A percentile compares a stretch with the other conserved stretches of the same genome.
Evolutionary conservation across 108 stramenopile genomes (phyloP).

Genomic region (Cyclotella atomus): DNA sequence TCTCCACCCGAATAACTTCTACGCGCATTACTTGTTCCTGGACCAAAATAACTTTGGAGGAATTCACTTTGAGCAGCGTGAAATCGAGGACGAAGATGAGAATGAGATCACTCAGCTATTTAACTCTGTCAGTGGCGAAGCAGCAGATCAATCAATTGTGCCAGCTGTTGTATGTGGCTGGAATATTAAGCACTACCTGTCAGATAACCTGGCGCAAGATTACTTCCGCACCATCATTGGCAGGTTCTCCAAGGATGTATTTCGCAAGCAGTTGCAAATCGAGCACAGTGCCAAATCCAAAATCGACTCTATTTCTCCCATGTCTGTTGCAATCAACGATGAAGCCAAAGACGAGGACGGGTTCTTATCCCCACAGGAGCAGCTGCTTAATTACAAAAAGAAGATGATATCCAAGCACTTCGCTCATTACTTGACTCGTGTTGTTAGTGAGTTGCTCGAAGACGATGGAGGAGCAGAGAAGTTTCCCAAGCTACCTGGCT

Average conservation of each 20-base stretch:
- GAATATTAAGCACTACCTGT: constrained; percentile 86
- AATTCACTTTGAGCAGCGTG: constrained; percentile 74
- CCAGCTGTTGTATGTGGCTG: constrained; percentile 86
- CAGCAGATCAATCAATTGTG: constrained; percentile 42
- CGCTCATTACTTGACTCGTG: constrained; percentile 71
- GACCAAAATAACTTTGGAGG: constrained; percentile 96
- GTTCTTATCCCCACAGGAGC: constrained; percentile 56
- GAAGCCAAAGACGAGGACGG: constrained; percentile 24
- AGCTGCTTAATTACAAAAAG: constrained; percentile 73
- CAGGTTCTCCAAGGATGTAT: constrained; percentile 80
- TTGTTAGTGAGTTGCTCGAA: constrained; percentile 82
- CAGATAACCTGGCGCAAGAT: constrained; percentile 81
- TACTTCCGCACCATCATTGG: constrained; percentile 85
- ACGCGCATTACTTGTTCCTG: constrained; percentile 86
- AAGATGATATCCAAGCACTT: constrained; percentile 85
- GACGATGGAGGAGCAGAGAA: constrained; percentile 58
- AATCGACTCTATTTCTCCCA: constrained; percentile 31
- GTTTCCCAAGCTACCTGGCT: constrained; percentile 70
- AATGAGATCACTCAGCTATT: constrained; percentile 45
- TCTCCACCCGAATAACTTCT: constrained; percentile 76
- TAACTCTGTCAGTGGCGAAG: constrained; percentile 22
- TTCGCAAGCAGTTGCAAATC: constrained; percentile 74
- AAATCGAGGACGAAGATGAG: constrained; percentile 60
- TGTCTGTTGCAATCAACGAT: constrained; percentile 36
- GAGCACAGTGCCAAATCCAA: constrained; percentile 42